These are phyloP conservation scores for Uncinocarpus reesii DNA, from an alignment of 2,329 filamentous ascomycete species.

Conservation along the genomic window DNA sequence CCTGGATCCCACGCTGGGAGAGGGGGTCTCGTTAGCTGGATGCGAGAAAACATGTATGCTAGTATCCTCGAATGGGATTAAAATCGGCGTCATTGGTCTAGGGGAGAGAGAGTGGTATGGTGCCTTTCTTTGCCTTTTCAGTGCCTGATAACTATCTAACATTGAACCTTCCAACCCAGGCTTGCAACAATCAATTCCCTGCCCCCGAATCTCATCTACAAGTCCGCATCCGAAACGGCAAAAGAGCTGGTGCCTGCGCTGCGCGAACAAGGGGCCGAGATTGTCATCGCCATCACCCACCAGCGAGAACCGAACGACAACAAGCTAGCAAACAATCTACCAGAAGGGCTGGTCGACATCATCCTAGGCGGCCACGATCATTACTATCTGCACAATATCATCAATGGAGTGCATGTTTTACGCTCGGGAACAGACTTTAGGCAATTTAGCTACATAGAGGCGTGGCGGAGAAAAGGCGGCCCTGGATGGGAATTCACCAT, in stretches of 20 bases:
- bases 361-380: slow-evolving; percentile 86
- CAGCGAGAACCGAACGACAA: slow-evolving; percentile 82
- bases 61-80: slow-evolving; percentile 71
- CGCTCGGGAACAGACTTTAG: slow-evolving; percentile 87
- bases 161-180: slow-evolving; percentile 28
- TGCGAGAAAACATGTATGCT: slow-evolving; percentile 66
- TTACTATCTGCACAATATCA: slow-evolving; percentile 66
- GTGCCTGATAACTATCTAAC: neutral
- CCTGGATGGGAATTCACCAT: slow-evolving; percentile 70
- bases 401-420: slow-evolving; percentile 75
- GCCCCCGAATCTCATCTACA: slow-evolving; percentile 72
- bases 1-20: slow-evolving; percentile 69
- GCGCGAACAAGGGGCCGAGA: slow-evolving; percentile 65
- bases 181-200: slow-evolving; percentile 79
- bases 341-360: slow-evolving; percentile 66
- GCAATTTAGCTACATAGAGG: slow-evolving; percentile 80
- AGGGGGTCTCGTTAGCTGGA: slow-evolving; percentile 63
- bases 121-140: neutral
- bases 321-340: slow-evolving; percentile 63
- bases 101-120: slow-evolving; percentile 69
- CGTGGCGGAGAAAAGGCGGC: slow-evolving; percentile 45
- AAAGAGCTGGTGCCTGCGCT: slow-evolving; percentile 63
- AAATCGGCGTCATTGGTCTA: slow-evolving; percentile 73
- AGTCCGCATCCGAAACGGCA: slow-evolving; percentile 65
- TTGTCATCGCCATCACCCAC: slow-evolving; percentile 73